Percentiles rank a stretch among this genome's conserved stretches.
phyloP scores from a whole-genome alignment of 805 yeast species.

The Kregervanrija fluxuum region DNA sequence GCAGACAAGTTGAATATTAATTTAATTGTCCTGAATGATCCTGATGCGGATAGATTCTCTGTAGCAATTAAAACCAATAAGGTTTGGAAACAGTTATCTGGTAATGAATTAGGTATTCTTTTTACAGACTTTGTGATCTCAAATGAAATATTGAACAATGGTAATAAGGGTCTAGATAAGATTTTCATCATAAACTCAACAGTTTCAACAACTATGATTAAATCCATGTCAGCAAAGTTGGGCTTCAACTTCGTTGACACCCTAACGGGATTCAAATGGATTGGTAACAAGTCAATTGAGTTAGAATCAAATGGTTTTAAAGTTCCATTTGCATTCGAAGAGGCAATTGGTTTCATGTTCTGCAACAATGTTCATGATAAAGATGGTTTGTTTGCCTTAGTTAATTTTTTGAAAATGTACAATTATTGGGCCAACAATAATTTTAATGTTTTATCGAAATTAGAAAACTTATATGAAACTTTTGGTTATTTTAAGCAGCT shows the following conservation, averaged over 20 bases:
- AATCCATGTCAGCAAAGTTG: conserved; percentile 53
- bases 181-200: conserved; percentile 75
- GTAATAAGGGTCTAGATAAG: conserved; percentile 22
- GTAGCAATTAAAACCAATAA: conserved; percentile 53
- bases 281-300: conserved; percentile 81
- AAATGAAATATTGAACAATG: conserved; percentile 5
- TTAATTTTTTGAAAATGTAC: conserved; percentile 67
- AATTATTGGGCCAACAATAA: conserved; percentile 38
- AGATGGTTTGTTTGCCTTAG: conserved; percentile 83
- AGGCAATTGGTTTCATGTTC: conserved; percentile 95
- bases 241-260: conserved; percentile 72
- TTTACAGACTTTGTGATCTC: conserved; percentile 62
- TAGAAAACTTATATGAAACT: conserved; percentile 50
- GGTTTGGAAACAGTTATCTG: conserved; percentile 75
- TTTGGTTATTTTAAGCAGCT: conserved; percentile 81
- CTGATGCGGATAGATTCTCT: conserved; percentile 94
- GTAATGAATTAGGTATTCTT: conserved; percentile 83
- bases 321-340: conserved; percentile 91
- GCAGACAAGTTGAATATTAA: conserved; percentile 45
- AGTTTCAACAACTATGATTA: conserved; percentile 81
- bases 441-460: conserved; percentile 37
- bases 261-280: conserved; percentile 95
- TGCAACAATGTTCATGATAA: conserved; percentile 69
- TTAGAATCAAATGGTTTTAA: conserved; percentile 52
- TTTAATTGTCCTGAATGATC: conserved; percentile 84